Evolutionary conservation across 805 yeast genomes (phyloP).

Genomic region (Zygosaccharomyces lentus): DNA sequence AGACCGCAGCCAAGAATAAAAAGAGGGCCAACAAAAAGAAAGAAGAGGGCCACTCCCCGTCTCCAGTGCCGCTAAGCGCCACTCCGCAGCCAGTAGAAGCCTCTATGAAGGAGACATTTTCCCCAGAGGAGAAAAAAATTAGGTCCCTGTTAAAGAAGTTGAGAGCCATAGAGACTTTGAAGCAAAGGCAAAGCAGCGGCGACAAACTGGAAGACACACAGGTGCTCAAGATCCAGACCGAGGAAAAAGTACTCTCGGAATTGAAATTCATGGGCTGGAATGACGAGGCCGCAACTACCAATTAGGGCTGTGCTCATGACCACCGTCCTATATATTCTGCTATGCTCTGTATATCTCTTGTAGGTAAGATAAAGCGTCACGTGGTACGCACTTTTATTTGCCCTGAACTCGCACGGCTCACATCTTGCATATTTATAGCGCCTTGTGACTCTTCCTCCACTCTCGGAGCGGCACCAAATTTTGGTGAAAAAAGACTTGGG

Average conservation of each 20-base stretch:
- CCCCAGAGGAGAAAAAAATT: constrained; percentile 87
- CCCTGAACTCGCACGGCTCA: constrained; percentile 1
- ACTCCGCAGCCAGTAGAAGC: constrained; percentile 7
- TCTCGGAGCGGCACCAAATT: background rate
- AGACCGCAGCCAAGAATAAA: constrained; percentile 66
- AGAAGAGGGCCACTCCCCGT: constrained; percentile 11
- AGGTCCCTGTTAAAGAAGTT: constrained; percentile 87
- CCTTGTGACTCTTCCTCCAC: background rate
- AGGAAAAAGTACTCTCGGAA: constrained; percentile 72
- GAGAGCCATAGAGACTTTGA: constrained; percentile 90
- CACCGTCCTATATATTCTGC: background rate
- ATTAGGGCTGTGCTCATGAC: background rate
- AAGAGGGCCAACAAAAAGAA: constrained; percentile 62
- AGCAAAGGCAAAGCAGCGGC: constrained; percentile 76
- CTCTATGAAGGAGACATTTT: constrained; percentile 39
- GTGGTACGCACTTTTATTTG: background rate
- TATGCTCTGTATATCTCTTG: background rate
- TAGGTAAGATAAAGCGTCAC: background rate
- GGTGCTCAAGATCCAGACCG: constrained; percentile 81
- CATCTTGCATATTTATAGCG: background rate
- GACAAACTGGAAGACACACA: constrained; percentile 92
- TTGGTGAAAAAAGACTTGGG: background rate
- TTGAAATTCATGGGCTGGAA: constrained; percentile 72
- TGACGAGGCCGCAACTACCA: constrained; percentile 28
- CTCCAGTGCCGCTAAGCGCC: constrained; percentile 14